These are phyloP conservation scores for Canariomyces notabilis DNA, from an alignment of 2,329 filamentous ascomycete genomes.

Conservation along the genomic window DNA sequence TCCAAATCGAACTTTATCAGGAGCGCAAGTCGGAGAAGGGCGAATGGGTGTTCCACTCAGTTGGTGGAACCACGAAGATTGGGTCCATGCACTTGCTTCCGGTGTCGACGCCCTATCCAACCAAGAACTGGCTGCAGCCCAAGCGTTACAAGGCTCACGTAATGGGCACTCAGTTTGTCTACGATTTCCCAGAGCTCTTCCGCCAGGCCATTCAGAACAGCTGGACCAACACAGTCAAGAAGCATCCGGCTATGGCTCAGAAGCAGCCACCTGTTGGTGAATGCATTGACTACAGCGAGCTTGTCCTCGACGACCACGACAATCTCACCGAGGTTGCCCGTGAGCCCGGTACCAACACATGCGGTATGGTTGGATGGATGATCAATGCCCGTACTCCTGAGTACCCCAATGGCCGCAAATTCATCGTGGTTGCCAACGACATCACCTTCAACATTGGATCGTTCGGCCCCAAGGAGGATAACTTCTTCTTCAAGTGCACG, in stretches of 20 bases:
- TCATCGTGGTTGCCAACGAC: slow-evolving; percentile 97
- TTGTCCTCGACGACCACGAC: slow-evolving; percentile 91
- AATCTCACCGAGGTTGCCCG: slow-evolving; percentile 89
- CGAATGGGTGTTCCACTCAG: slow-evolving; percentile 97
- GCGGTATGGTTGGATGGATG: slow-evolving; percentile 98
- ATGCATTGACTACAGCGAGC: slow-evolving; percentile 89
- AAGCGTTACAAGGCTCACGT: slow-evolving; percentile 99
- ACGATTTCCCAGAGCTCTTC: slow-evolving; percentile 99
- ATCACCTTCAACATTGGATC: slow-evolving; percentile 99
- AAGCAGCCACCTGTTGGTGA: slow-evolving; percentile 82
- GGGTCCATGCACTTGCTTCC: slow-evolving; percentile 91
- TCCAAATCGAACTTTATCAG: slow-evolving; percentile 94
- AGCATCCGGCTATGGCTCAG: slow-evolving; percentile 66
- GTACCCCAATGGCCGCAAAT: slow-evolving; percentile 86
- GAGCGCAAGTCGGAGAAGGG: slow-evolving; percentile 98
- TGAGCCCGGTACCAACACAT: slow-evolving; percentile 89
- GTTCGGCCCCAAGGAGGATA: slow-evolving; percentile 93
- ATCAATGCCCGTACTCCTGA: slow-evolving; percentile 92
- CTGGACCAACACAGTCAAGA: slow-evolving; percentile 73
- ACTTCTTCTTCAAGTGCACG: slow-evolving; percentile 99
- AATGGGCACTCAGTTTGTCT: slow-evolving; percentile 99
- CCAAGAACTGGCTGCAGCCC: slow-evolving; percentile 97
- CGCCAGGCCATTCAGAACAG: slow-evolving; percentile 94
- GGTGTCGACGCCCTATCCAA: slow-evolving; percentile 88
- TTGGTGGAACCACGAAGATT: slow-evolving; percentile 90